phyloP scores from a whole-genome alignment of 2,329 filamentous ascomycete species.

The Sclerotinia spermophila region DNA sequence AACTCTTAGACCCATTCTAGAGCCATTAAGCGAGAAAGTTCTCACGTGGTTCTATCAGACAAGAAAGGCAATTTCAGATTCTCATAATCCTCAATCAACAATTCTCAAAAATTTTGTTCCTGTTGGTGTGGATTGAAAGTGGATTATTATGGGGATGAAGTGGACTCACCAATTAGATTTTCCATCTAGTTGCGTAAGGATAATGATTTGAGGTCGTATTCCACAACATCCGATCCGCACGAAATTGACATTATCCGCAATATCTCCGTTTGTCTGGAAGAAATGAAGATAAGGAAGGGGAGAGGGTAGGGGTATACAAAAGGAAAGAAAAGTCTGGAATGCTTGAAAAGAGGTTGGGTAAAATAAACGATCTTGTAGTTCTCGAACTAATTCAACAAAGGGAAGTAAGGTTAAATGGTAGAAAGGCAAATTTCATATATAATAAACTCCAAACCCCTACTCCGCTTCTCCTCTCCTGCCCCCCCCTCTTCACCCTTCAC shows the following conservation, averaged over 20 bases:
- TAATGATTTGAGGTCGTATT: background rate
- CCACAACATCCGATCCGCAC: background rate
- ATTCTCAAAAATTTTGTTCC: background rate
- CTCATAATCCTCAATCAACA: background rate
- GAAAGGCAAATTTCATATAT: too few species aligned
- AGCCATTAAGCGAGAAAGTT: background rate
- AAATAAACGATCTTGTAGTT: too few species aligned
- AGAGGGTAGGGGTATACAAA: background rate
- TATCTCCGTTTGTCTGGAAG: background rate
- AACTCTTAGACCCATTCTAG: background rate
- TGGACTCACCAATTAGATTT: conserved; percentile 1
- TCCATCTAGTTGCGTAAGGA: background rate
- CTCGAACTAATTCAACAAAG: background rate
- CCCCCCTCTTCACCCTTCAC: too few species aligned
- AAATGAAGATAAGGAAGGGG: too few species aligned
- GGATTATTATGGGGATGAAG: background rate
- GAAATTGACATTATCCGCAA: background rate
- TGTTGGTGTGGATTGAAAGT: background rate
- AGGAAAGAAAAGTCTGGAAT: background rate
- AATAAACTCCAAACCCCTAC: too few species aligned
- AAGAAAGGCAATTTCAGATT: background rate
- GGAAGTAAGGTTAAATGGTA: background rate
- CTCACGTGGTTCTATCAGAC: background rate
- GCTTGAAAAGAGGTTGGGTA: background rate
- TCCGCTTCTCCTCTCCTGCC: too few species aligned